Conservation (phyloP, 2,329 filamentous ascomycete species). For the Nigrograna mackinnonii region DNA sequence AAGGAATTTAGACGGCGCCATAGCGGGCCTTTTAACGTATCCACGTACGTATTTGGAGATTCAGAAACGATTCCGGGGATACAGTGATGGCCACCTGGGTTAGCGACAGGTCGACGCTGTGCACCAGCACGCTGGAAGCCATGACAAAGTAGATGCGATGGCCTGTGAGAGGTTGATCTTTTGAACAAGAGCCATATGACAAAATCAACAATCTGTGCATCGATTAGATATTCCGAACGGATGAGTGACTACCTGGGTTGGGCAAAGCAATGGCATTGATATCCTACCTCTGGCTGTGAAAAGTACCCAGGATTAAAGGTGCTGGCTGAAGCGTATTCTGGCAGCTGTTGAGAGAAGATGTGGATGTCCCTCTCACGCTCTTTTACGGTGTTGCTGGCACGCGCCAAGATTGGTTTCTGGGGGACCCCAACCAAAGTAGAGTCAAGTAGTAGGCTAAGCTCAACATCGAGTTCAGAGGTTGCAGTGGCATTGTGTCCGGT, state of each 20-base stretch:
- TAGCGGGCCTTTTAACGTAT: constrained; percentile 66
- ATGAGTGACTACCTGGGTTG: too few species aligned
- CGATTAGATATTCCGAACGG: background rate
- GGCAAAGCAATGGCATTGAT: constrained; percentile 18
- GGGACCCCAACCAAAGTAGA: constrained; percentile 64
- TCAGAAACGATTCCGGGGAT: constrained; percentile 69
- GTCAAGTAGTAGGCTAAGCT: constrained; percentile 67
- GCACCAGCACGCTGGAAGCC: constrained; percentile 67
- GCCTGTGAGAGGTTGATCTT: constrained; percentile 55
- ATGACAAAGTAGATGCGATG: constrained; percentile 79
- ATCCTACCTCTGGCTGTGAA: constrained; percentile 50
- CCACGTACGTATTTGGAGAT: constrained; percentile 71
- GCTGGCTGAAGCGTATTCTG: constrained; percentile 30
- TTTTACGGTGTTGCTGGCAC: constrained; percentile 50
- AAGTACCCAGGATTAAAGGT: constrained; percentile 35
- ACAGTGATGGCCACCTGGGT: constrained; percentile 37
- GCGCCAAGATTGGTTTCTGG: constrained; percentile 53
- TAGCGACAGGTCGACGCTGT: too few species aligned
- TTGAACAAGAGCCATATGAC: constrained; percentile 76
- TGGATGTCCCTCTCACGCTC: constrained; percentile 46
- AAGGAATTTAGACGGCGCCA: constrained; percentile 79
- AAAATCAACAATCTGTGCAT: constrained; percentile 51
- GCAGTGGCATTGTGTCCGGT: constrained; percentile 44
- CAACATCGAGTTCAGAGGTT: constrained; percentile 41
- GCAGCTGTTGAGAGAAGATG: constrained; percentile 49